Percentiles rank a stretch among this genome's conserved stretches.
phyloP scores from a whole-genome alignment of 345 rosid genomes.

The Bruguiera gymnorhiza region DNA sequence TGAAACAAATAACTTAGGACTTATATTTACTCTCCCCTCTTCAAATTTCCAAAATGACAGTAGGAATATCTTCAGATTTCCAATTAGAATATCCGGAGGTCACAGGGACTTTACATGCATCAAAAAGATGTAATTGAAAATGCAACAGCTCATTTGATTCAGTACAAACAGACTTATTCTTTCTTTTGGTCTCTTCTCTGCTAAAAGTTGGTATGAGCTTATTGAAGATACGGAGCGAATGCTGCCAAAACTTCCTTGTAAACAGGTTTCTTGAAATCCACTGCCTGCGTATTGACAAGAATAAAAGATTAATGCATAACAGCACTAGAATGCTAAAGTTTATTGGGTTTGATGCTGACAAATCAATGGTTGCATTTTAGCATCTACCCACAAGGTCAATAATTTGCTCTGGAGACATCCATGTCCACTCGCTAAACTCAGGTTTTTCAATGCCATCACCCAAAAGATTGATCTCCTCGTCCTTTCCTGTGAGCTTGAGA shows the following conservation, averaged over 20 bases:
- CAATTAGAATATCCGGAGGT: no score
- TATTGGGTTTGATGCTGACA: background rate
- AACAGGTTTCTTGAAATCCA: slow-evolving; percentile 86
- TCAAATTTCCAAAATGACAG: no score
- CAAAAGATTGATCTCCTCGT: slow-evolving; percentile 77
- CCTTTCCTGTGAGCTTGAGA: slow-evolving; percentile 72
- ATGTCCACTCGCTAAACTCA: slow-evolving; percentile 83
- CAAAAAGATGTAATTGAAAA: no score
- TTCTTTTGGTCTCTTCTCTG: no score
- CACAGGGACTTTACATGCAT: no score
- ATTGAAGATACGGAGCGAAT: slow-evolving; percentile 62
- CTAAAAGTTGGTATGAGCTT: background rate
- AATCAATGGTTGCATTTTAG: background rate
- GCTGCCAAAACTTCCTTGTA: slow-evolving; percentile 66
- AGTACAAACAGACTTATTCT: no score
- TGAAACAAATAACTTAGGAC: no score
- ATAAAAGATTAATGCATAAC: background rate
- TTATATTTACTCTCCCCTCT: no score
- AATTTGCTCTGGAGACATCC: slow-evolving; percentile 72
- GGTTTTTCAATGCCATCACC: slow-evolving; percentile 91
- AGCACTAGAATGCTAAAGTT: background rate
- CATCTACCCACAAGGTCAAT: slow-evolving; percentile 49
- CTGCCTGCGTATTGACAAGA: slow-evolving; percentile 58
- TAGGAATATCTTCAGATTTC: no score
- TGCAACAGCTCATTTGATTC: no score